phyloP scores from a whole-genome alignment of 176 grass and related monocot species.

The Eleusine indica region DNA sequence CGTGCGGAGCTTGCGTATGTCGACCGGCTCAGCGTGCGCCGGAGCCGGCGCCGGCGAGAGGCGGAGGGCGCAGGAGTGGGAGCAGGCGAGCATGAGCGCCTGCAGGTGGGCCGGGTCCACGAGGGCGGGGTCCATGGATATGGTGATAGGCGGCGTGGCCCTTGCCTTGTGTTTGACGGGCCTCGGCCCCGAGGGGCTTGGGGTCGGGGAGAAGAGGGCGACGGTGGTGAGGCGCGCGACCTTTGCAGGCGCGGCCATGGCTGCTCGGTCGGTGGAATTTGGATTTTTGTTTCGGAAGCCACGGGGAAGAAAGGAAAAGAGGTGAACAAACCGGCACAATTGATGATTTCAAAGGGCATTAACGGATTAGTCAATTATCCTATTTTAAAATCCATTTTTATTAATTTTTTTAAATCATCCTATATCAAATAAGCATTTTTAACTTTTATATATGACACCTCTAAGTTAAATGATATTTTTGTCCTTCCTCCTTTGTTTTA shows the following conservation, averaged over 20 bases:
- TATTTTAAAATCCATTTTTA: no score
- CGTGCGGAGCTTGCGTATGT: conserved; percentile 64
- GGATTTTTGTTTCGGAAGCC: neutral
- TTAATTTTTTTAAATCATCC: no score
- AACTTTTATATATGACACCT: no score
- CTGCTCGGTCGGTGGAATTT: neutral
- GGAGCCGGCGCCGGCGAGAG: conserved; percentile 28
- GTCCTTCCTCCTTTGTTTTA: no score
- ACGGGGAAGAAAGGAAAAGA: no score
- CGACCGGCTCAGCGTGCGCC: conserved; percentile 37
- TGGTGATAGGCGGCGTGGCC: conserved; percentile 65
- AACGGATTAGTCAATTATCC: no score
- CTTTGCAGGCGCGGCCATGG: conserved; percentile 32
- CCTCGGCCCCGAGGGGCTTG: conserved; percentile 29
- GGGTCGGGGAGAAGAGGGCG: conserved; percentile 48
- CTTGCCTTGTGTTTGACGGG: conserved; percentile 5
- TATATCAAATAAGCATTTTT: no score
- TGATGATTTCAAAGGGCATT: no score
- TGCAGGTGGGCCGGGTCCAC: conserved; percentile 71
- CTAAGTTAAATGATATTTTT: no score
- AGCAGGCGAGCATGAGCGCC: conserved; percentile 64
- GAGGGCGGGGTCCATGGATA: conserved; percentile 66
- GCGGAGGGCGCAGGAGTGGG: conserved; percentile 69
- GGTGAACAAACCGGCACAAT: no score
- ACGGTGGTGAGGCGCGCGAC: conserved; percentile 39